Base-by-base conservation (phyloP, 2,329 filamentous ascomycete genomes). In the Botryotinia narcissicola region DNA sequence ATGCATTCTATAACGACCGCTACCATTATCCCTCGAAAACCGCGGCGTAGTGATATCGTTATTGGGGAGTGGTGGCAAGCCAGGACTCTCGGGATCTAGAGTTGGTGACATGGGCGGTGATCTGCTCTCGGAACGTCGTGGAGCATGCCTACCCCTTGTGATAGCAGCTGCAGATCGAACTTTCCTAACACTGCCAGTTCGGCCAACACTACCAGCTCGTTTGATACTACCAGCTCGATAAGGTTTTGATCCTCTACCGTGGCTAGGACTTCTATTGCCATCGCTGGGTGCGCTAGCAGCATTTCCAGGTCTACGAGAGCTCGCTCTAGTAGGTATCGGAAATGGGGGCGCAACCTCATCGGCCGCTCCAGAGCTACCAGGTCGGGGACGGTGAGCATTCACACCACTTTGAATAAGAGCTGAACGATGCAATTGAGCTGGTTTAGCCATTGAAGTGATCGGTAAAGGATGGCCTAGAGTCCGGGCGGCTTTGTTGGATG, bases 251-350 rank as follows among this genome's bases (percentile, higher is more conserved):
- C 88, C 86, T 40, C 88, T 85, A 46, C 83, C 82, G 82, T 87
- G 89, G n/a, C 91, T 94, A 1, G 94, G 94, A 80, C 93, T 97
- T 75, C 90, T 88, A 59, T 90, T 91, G 5, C 92, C 92, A 75
- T 97, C 94, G 75, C 88, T 89, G 14, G 79, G 86, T 4, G 86
- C 85, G 80, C 92, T 94, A 69, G 87, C 85, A 77, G 88, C 91
- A 74, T 90, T 83, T 0, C 90, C 88, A 35, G 91, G 87, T 78
- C 92, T 91, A 74, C 94, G 90, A 9, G 95, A 99, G 82, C 95
- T 98, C 44, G 93, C 93, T 73, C 96, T 87, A 4, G 91, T 91
- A 0, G 96, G 96, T 10, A 99, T 97, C 0, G 96, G 95, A 84
- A 97, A 98, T 0, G 96, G 96, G 42, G 96, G 95, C 70, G 89